These are phyloP conservation scores for Brassica cretica DNA, from an alignment of 345 rosid species.

Conservation along the genomic window DNA sequence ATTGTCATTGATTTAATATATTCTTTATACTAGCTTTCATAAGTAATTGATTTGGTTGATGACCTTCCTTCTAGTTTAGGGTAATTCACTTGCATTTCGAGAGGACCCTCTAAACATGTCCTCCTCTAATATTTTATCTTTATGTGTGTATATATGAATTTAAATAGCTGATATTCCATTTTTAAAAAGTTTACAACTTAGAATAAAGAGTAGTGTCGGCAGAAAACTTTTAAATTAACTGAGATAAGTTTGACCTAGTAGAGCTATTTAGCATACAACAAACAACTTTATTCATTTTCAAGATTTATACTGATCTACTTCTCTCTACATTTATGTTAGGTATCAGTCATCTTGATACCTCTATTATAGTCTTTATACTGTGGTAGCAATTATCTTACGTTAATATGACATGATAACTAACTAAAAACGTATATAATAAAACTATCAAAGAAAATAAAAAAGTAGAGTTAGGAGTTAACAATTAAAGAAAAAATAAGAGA, in stretches of 20 bases:
- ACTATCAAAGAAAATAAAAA: neutral
- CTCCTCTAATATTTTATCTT: neutral
- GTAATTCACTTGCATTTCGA: neutral
- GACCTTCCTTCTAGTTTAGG: neutral
- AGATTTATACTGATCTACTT: slow-evolving; percentile 12
- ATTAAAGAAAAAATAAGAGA: neutral
- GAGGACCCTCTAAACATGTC: neutral
- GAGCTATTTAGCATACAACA: neutral
- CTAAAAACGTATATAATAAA: neutral
- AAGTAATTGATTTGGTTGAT: neutral
- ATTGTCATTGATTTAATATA: neutral
- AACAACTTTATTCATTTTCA: slow-evolving; percentile 5
- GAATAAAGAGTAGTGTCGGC: slow-evolving; percentile 6
- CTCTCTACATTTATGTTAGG: slow-evolving; percentile 14
- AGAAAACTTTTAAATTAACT: neutral
- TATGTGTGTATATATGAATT: neutral
- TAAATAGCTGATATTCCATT: neutral
- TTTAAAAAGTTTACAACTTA: neutral
- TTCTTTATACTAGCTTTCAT: neutral
- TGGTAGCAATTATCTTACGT: neutral
- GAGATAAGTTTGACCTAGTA: neutral
- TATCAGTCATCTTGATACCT: neutral
- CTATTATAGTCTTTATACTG: neutral
- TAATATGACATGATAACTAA: neutral
- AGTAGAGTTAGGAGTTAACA: neutral